Evolutionary conservation across 202 grass and related monocot genomes (phyloP), one percentile per base, ranked within the genome.

Genomic region (Elaeis oleifera): DNA sequence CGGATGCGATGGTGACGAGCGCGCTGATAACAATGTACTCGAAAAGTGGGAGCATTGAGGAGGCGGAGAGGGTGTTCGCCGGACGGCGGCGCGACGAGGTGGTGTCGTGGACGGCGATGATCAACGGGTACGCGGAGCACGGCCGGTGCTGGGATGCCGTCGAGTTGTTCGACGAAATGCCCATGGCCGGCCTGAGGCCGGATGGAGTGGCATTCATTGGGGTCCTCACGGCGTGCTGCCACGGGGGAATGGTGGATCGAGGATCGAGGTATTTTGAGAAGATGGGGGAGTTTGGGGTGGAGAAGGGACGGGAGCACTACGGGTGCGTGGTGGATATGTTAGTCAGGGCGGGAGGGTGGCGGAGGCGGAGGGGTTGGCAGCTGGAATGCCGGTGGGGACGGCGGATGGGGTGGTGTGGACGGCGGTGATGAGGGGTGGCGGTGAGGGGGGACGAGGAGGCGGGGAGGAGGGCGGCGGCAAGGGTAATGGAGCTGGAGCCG

Each of bases 401-500:
- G 58, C 27, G 24, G 70, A 72, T 27, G 70, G 31, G 3, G 58
- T 72, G 19, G 58, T 48, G 14, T 72, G 70, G 70, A 60, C 70
- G 0, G n/a, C 70, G 7, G 25, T 72, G 25, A 50, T 72, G 50
- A 72, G 50, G 21, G 58, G 14, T 72, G 56, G 69, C 76, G 49
- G 69, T 76, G 60, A 77, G 36, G 65, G 87, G 82, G 49, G 69
- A 79, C 53, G 79, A 71, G 64, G 72, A 82, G 50, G 63, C 61
- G 8, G 69, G 60, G 58, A 83, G 51, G 63, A 73, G 54, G 68
- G 86, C 78, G 53, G 81, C 78, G 15, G 68, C 60, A 24, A 79
- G 32, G 52, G 61, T 59, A 60, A 79, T 80, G 65, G 76, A 80
- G 53, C 69, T 70, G 36, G 82, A 90, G 49, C 87, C 87, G 58